These are phyloP conservation scores for Thalassiosira ordinaria DNA, from an alignment of 352 stramenopile genomes.

Conservation along the genomic window DNA sequence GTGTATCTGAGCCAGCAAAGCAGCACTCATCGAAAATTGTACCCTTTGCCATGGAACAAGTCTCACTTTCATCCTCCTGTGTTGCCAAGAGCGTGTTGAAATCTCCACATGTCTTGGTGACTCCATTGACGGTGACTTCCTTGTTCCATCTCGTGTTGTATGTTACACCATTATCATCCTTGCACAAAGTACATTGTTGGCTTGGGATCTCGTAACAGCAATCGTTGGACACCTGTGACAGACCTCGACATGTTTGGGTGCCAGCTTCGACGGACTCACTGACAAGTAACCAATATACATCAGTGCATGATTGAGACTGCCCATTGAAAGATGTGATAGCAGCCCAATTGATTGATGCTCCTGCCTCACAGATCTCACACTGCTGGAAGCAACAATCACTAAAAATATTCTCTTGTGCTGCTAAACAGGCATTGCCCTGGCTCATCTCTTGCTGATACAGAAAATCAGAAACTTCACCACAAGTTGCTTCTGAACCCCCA, in stretches of 20 bases:
- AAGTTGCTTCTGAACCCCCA: conserved; percentile 43
- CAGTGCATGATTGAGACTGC: conserved; percentile 56
- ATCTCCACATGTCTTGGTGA: conserved; percentile 63
- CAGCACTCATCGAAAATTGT: conserved; percentile 61
- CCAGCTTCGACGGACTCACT: conserved; percentile 47
- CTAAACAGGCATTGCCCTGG: conserved; percentile 58
- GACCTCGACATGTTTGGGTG: conserved; percentile 35
- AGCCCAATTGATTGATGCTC: conserved; percentile 60
- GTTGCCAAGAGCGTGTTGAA: conserved; percentile 67
- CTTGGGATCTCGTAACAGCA: conserved; percentile 57
- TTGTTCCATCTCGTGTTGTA: conserved; percentile 68
- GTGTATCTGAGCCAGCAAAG: conserved; percentile 63
- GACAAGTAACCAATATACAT: conserved; percentile 61
- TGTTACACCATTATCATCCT: conserved; percentile 59
- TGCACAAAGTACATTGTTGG: conserved; percentile 55
- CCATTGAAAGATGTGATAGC: conserved; percentile 51
- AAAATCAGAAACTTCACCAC: conserved; percentile 60
- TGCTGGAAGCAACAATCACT: conserved; percentile 61
- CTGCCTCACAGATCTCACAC: conserved; percentile 55
- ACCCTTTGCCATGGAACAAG: conserved; percentile 54
- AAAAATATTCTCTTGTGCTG: conserved; percentile 60
- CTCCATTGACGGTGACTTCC: conserved; percentile 57
- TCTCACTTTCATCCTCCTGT: conserved; percentile 58
- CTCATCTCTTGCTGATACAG: conserved; percentile 61
- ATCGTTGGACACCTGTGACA: conserved; percentile 42